Evolutionary conservation across 768 basidiomycete genomes (phyloP).

Genomic region (Psilocybe azurescens): DNA sequence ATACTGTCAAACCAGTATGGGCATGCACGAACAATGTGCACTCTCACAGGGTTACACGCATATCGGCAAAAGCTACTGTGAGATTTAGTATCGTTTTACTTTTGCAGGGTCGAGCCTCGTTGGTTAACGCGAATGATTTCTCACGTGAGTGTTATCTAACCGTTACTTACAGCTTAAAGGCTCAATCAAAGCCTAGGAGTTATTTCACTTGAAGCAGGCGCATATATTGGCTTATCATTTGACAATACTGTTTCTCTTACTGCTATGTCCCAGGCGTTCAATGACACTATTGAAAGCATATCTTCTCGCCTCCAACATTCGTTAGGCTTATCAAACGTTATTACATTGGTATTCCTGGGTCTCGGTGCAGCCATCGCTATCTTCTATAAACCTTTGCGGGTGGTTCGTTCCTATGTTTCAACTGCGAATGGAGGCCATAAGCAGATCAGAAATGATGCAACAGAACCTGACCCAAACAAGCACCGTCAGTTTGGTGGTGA

Average conservation of each 20-base stretch:
- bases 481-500: conserved; percentile 29
- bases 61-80: background rate
- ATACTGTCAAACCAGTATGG: too few species aligned
- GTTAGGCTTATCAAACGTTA: background rate
- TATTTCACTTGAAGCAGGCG: too few species aligned
- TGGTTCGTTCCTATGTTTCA: background rate
- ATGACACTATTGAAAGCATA: background rate
- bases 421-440: background rate
- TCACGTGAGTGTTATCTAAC: background rate
- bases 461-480: conserved; percentile 18
- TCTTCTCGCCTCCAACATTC: background rate
- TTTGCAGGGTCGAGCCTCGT: background rate
- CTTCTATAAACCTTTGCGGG: background rate
- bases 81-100: background rate
- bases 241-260: background rate
- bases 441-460: background rate
- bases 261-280: background rate
- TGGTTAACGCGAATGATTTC: background rate
- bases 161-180: too few species aligned
- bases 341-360: background rate
- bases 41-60: too few species aligned
- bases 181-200: background rate
- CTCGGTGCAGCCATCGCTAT: background rate
- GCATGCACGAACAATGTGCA: too few species aligned
- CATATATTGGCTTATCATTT: background rate